A percentile compares a stretch with the other conserved stretches of the same genome.
Evolutionary conservation across 768 basidiomycete genomes (phyloP).

Genomic region (Lactarius trivialis): DNA sequence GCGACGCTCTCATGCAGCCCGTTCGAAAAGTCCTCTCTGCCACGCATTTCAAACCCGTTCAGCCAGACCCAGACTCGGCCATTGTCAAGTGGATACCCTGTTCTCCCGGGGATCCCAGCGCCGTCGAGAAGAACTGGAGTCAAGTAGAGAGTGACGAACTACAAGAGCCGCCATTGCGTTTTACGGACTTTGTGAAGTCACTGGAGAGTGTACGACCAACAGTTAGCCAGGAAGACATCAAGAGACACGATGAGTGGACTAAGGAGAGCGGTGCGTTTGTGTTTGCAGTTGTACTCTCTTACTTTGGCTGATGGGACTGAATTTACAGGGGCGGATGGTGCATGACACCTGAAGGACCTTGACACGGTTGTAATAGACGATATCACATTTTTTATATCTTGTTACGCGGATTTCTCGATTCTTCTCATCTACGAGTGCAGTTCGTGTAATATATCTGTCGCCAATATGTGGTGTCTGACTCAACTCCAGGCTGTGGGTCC

Average conservation of each 20-base stretch:
- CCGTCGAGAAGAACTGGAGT: constrained; percentile 84
- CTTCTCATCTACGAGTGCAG: constrained; percentile 6
- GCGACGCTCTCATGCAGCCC: constrained; percentile 98
- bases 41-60: constrained; percentile 81
- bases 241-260: constrained; percentile 78
- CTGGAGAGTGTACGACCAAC: constrained; percentile 77
- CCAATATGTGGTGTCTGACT: constrained; percentile 8
- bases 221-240: constrained; percentile 83
- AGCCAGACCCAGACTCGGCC: constrained; percentile 27
- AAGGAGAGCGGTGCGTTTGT: constrained; percentile 61
- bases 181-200: constrained; percentile 78
- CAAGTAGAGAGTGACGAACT: constrained; percentile 84
- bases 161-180: constrained; percentile 75
- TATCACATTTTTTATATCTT: constrained; percentile 10
- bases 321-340: constrained; percentile 17
- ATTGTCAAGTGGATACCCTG: constrained; percentile 84
- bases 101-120: constrained; percentile 85
- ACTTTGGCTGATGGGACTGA: neutral
- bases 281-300: neutral
- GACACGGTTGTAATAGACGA: constrained; percentile 1
- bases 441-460: constrained; percentile 7
- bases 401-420: neutral
- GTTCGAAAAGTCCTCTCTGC: constrained; percentile 93
- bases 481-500: neutral
- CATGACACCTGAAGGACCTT: constrained; percentile 10